Percentiles rank a stretch among this genome's conserved stretches.
Evolutionary conservation across 129 eudicot species (phyloP).

Genomic region (Logfia minima): DNA sequence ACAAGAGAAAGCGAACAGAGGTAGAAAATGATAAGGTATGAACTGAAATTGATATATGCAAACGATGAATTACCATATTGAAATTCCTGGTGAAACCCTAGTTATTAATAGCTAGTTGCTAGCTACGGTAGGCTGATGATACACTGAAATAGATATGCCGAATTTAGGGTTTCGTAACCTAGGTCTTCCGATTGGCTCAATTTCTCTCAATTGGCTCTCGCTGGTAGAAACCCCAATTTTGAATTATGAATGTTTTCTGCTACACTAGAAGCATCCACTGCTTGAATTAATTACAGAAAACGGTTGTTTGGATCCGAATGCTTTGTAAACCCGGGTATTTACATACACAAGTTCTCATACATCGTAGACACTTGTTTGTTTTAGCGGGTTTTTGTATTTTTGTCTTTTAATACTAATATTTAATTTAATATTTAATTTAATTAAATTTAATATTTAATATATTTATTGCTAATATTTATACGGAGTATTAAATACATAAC

Average conservation of each 20-base stretch:
- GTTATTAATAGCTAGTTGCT: background rate
- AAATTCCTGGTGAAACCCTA: constrained; percentile 32
- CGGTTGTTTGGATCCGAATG: background rate
- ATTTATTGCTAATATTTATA: too few species aligned
- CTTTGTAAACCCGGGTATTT: background rate
- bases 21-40: background rate
- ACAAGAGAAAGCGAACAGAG: background rate
- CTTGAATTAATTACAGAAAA: background rate
- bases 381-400: too few species aligned
- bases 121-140: background rate
- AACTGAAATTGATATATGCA: background rate
- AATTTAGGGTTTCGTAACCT: constrained; percentile 16
- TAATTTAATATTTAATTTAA: too few species aligned
- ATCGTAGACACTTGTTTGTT: background rate
- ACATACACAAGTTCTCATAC: background rate
- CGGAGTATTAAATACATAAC: too few species aligned
- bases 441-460: too few species aligned
- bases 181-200: background rate
- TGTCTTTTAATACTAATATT: too few species aligned
- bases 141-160: background rate
- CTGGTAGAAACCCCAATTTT: constrained; percentile 3
- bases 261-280: constrained; percentile 22
- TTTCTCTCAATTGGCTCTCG: background rate
- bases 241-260: background rate
- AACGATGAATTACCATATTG: constrained; percentile 29